Base-by-base conservation (phyloP, 306 rosid genomes). In the Castanea crenata region DNA sequence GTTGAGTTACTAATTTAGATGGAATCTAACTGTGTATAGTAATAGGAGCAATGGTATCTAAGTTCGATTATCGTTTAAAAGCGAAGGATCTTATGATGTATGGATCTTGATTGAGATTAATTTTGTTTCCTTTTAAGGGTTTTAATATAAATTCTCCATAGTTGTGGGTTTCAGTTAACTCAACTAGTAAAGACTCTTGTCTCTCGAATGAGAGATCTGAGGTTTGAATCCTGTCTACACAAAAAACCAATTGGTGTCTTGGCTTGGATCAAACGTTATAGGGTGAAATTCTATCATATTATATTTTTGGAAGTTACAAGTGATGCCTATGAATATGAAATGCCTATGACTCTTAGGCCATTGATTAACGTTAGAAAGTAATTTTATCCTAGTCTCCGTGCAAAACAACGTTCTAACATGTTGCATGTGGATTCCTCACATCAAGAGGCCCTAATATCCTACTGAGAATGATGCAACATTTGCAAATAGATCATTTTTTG, bases 121-220 rank as follows among this genome's bases (percentile, higher is more conserved):
- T 58, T 11, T 3, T 59, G 32, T 59, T 59, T 59, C 65, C 16
- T 21, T 20, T 20, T 11, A 23, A 23, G 14, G 65, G 1, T 0
- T 21, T 3, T 25, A 1, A 59, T 11, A 14, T 62, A 13, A 62
- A 25, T 27, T 62, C 69, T 27, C 41, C 14, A 0, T 16, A 25
- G 38, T 5, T 5, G 5, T 61, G 27, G 7, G 7, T 38, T 38
- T 0, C 0, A 38, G 3, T 1, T 38, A 6, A 0, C 3, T 38
- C 2, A 38, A 38, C 3, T 38, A 38, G 11, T 41, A 41, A 41
- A 41, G 1, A 2, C 46, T 8, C 3, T 38, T 38, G 0, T 38
- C 10, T 0, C 27, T 1, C 10, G 0, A 38, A 38, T 1, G 44
- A 38, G 44, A 38, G 10, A 38, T 6, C 0, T 38, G 10, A 38